Conservation (phyloP, 305 asterid species). For the Caryopteris hybrid region DNA sequence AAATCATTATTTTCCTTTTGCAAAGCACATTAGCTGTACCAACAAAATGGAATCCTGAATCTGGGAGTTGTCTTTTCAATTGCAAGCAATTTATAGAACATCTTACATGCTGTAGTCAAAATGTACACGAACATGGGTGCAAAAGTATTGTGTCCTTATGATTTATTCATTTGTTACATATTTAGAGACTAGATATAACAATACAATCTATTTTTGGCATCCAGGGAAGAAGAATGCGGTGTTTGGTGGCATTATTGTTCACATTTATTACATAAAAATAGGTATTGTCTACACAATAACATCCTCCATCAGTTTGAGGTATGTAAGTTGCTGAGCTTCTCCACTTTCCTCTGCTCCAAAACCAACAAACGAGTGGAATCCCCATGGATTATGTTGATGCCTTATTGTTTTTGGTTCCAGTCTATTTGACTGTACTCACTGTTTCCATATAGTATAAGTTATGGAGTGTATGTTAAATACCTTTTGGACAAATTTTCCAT, state of each 20-base stretch:
- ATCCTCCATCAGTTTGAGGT: constrained; percentile 67
- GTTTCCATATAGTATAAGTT: no score
- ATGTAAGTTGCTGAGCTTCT: constrained; percentile 23
- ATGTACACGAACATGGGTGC: background rate
- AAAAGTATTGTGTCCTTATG: background rate
- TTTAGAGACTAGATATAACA: background rate
- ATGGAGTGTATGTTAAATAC: no score
- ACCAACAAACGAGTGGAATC: background rate
- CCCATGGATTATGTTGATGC: background rate
- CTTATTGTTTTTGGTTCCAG: background rate
- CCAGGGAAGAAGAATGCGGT: constrained; percentile 57
- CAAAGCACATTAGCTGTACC: background rate
- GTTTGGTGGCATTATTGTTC: constrained; percentile 52
- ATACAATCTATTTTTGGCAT: constrained; percentile 6
- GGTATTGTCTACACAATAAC: constrained; percentile 75
- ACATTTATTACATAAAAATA: constrained; percentile 49
- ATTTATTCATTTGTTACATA: background rate
- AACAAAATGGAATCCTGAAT: background rate
- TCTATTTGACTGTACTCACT: background rate
- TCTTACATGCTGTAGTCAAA: background rate
- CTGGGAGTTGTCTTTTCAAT: background rate
- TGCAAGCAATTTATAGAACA: no score
- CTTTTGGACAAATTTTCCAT: no score
- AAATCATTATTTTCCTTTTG: background rate
- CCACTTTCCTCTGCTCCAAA: background rate